These are phyloP conservation scores for Odontarrhena argentea DNA, from an alignment of 345 rosid species.

Conservation along the genomic window DNA sequence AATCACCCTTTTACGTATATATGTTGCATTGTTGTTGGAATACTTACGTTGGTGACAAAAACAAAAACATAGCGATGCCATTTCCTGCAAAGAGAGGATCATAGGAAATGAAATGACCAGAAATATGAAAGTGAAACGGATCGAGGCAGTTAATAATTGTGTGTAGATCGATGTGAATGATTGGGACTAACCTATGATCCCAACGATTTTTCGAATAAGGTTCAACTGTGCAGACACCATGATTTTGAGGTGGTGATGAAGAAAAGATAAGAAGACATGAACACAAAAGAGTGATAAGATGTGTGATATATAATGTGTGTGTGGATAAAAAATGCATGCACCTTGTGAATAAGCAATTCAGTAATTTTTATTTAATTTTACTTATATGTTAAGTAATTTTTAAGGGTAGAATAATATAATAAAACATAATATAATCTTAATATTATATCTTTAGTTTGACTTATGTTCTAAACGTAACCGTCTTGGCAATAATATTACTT, in stretches of 20 bases:
- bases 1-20: not conserved
- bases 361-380: not conserved
- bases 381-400: not conserved
- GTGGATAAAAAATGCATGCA: not conserved
- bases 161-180: not conserved
- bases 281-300: too few relatives aligned
- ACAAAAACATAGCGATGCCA: slow-evolving; percentile 66
- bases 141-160: not conserved
- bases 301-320: not conserved
- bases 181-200: slow-evolving; percentile 54
- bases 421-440: not conserved
- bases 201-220: slow-evolving; percentile 56
- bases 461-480: too few relatives aligned
- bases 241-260: slow-evolving; percentile 14
- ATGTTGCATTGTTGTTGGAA: not conserved
- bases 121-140: not conserved
- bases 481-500: too few relatives aligned
- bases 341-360: not conserved
- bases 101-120: not conserved
- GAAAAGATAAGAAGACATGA: not conserved
- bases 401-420: not conserved
- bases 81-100: slow-evolving; percentile 60
- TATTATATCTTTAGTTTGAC: too few relatives aligned
- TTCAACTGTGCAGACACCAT: slow-evolving; percentile 55
- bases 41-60: slow-evolving; percentile 85